Evolutionary conservation across 169 alveolate species (phyloP), one percentile per base, ranked within the genome.

Genomic region (Toxoplasma gondii): DNA sequence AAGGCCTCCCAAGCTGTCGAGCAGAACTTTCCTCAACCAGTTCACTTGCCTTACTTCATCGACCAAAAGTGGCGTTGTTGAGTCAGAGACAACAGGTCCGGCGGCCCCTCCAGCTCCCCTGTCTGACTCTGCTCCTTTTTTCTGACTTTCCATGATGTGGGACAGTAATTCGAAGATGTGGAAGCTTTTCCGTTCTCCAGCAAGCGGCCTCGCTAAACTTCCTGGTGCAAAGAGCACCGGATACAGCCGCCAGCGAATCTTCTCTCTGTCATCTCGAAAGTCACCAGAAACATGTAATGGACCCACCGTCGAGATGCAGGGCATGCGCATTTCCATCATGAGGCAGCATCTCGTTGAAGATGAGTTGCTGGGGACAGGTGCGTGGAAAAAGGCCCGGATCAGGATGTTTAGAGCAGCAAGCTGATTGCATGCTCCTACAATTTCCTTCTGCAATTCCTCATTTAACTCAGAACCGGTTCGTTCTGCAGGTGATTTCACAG

Each of bases 331-430:
- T 74, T 74, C 84, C 22, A 38, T 24, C 9, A 34, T 34, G n/a
- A 74, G 84, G 34, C 84, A 74, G 84, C 84, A 74, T 36, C 84
- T n/a, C 34, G 84, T 74, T 34, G 84, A 74, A n/a, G 84, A 74
- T 24, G 84, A 38, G 34, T n/a, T 36, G 5, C 45, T 34, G 29
- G 39, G 45, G 84, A 38, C 34, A 0, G 49, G 41, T 12, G 44
- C 84, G 44, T 74, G 84, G 31, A 74, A 24, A 34, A 74, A 74
- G 49, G 44, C 39, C 29, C 84, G 41, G 16, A 74, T 74, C 45
- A 74, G 44, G 22, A 34, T 34, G 45, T 74, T 74, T 1, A 74
- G 10, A 34, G 84, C 84, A 4, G 34, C 49, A n/a, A 74, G 22
- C 44, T 34, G 84, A 19, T 74, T 34, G 12, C 84, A 38, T 74